These are phyloP conservation scores for Leptodontidium sp. DNA, from an alignment of 2,329 filamentous ascomycete genomes.

Conservation along the genomic window DNA sequence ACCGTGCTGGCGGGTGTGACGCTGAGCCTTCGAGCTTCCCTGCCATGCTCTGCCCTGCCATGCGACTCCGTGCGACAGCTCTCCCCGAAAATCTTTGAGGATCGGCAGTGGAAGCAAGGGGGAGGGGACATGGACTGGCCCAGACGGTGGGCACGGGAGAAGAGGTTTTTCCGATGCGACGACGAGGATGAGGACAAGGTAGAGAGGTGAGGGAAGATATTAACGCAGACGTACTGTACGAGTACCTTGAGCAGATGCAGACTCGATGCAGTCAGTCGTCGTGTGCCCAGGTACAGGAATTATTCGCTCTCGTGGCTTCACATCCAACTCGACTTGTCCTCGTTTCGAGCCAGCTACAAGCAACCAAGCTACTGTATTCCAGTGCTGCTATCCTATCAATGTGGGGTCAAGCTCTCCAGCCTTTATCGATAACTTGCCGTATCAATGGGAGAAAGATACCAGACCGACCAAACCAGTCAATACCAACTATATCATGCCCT, in stretches of 20 bases:
- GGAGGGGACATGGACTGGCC: not conserved
- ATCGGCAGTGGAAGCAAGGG: constrained; percentile 7
- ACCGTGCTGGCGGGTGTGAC: constrained; percentile 13
- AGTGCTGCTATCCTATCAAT: constrained; percentile 5
- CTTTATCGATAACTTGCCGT: not conserved
- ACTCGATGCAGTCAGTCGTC: not conserved
- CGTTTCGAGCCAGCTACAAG: not conserved
- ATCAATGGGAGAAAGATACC: not conserved
- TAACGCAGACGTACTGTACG: too few species aligned
- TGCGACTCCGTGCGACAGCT: constrained; percentile 6
- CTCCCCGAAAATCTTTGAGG: not conserved
- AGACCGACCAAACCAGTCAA: too few species aligned
- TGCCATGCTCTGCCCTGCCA: too few species aligned
- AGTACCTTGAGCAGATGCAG: too few species aligned
- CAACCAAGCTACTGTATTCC: not conserved
- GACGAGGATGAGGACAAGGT: not conserved
- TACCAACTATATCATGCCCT: not conserved
- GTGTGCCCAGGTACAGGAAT: not conserved
- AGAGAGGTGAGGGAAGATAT: too few species aligned
- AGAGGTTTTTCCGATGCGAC: constrained; percentile 24
- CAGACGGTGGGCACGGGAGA: not conserved
- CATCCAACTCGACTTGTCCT: not conserved
- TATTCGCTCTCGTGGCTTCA: not conserved
- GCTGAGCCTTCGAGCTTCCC: too few species aligned
- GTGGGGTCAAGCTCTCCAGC: constrained; percentile 15